Evolutionary conservation across 169 alveolate species (phyloP).

Genomic region (Babesia gibsoni): DNA sequence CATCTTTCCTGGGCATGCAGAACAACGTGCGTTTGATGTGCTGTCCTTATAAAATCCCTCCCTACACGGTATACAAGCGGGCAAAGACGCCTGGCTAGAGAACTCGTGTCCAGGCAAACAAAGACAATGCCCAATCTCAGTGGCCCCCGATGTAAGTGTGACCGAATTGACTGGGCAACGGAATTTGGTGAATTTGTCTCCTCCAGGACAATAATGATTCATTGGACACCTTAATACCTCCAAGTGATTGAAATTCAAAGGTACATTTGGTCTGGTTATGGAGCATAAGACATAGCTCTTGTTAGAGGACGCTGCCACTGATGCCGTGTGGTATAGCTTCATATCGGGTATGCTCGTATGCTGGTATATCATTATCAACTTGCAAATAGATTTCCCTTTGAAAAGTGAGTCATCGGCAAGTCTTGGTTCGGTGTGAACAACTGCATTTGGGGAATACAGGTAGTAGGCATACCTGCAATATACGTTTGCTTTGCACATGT

Average conservation of each 20-base stretch:
- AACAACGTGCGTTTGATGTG: conserved; percentile 63
- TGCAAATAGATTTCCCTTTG: conserved; percentile 3
- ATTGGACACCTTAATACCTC: conserved; percentile 49
- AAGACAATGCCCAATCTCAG: conserved; percentile 59
- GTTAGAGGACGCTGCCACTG: background rate
- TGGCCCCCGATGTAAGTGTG: conserved; percentile 58
- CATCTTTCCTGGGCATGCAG: conserved; percentile 67
- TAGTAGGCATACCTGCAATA: conserved; percentile 60
- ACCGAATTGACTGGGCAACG: conserved; percentile 69
- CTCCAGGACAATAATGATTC: conserved; percentile 76
- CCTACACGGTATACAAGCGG: conserved; percentile 63
- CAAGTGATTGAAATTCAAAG: background rate
- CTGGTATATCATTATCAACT: conserved; percentile 29
- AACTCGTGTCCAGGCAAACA: conserved; percentile 68
- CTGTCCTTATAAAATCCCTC: conserved; percentile 67
- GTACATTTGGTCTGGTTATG: background rate
- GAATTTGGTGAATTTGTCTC: conserved; percentile 46
- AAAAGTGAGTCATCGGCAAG: background rate
- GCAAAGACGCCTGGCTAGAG: background rate
- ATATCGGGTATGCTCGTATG: background rate
- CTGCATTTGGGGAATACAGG: background rate
- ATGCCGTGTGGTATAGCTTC: background rate
- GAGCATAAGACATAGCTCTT: background rate
- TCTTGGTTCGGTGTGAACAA: conserved; percentile 2
- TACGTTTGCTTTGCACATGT: conserved; percentile 63